Percentiles rank a stretch among this genome's conserved stretches.
These are phyloP conservation scores for Oryza officinalis DNA, from an alignment of 176 grass and related monocot species.

Conservation along the genomic window DNA sequence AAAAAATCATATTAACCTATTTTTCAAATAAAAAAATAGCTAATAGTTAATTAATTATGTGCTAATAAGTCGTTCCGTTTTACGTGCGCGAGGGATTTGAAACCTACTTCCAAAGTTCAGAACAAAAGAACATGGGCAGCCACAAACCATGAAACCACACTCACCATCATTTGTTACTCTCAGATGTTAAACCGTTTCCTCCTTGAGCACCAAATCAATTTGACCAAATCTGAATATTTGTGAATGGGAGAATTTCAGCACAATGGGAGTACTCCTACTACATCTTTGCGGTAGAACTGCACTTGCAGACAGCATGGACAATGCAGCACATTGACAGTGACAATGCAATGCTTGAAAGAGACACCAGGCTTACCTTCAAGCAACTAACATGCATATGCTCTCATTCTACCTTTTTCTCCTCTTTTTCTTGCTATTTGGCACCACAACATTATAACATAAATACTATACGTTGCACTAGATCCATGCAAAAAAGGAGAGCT, in stretches of 20 bases:
- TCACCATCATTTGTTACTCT: not conserved
- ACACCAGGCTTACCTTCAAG: not conserved
- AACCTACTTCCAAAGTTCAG: not conserved
- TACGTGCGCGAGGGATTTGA: too few relatives aligned
- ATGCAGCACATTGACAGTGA: constrained; percentile 14
- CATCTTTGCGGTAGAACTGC: not conserved
- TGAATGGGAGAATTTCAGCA: not conserved
- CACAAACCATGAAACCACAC: not conserved
- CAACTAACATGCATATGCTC: constrained; percentile 16
- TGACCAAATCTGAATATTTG: not conserved
- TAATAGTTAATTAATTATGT: too few relatives aligned
- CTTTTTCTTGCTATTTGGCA: not conserved
- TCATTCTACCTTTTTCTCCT: not conserved
- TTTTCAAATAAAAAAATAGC: too few relatives aligned
- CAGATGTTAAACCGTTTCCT: not conserved
- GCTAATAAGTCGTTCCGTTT: too few relatives aligned
- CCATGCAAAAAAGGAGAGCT: constrained; percentile 19
- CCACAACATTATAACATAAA: not conserved
- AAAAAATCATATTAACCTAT: too few relatives aligned
- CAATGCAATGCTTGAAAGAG: constrained; percentile 5
- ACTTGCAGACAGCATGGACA: not conserved
- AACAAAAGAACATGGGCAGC: not conserved
- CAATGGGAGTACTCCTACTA: too few relatives aligned
- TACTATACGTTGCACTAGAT: not conserved
- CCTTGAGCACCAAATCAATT: not conserved